phyloP scores from a whole-genome alignment of 1,139 yeast genomes.

The Hemisphaericaspora lyxosophila region DNA sequence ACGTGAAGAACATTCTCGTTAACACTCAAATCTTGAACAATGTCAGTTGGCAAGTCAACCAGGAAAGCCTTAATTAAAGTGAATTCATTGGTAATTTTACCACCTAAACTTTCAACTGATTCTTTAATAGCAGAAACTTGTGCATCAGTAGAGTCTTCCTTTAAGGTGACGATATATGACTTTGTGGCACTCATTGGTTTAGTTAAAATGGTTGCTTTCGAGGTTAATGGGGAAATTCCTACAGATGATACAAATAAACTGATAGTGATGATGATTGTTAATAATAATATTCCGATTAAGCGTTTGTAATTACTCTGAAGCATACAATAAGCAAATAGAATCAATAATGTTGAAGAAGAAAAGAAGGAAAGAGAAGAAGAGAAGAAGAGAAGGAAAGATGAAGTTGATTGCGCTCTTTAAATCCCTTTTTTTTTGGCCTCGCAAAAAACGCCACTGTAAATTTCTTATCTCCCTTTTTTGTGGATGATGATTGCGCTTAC shows the following conservation, averaged over 20 bases:
- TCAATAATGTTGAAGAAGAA: neutral
- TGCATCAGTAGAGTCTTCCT: constrained; percentile 32
- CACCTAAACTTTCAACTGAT: constrained; percentile 51
- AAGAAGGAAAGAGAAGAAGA: neutral
- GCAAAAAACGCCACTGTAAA: no score
- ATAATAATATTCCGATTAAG: constrained; percentile 5
- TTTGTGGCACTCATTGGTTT: neutral
- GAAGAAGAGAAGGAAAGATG: constrained; percentile 5
- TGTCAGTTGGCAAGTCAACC: constrained; percentile 48
- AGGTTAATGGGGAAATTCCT: neutral
- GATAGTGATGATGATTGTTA: constrained; percentile 5
- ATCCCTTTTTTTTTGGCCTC: neutral
- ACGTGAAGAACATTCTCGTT: constrained; percentile 51
- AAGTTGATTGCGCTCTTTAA: neutral
- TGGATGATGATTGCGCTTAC: no score
- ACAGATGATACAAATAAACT: constrained; percentile 4
- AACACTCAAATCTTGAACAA: constrained; percentile 36
- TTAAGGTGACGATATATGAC: constrained; percentile 37
- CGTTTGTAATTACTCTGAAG: constrained; percentile 2
- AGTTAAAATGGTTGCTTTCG: constrained; percentile 1
- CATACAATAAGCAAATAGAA: neutral
- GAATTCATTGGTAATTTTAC: constrained; percentile 62
- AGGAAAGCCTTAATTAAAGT: constrained; percentile 68
- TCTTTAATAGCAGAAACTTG: constrained; percentile 33
- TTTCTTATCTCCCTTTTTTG: no score